Base-by-base conservation (phyloP, 2,329 filamentous ascomycete species). In the Amphichorda felina region DNA sequence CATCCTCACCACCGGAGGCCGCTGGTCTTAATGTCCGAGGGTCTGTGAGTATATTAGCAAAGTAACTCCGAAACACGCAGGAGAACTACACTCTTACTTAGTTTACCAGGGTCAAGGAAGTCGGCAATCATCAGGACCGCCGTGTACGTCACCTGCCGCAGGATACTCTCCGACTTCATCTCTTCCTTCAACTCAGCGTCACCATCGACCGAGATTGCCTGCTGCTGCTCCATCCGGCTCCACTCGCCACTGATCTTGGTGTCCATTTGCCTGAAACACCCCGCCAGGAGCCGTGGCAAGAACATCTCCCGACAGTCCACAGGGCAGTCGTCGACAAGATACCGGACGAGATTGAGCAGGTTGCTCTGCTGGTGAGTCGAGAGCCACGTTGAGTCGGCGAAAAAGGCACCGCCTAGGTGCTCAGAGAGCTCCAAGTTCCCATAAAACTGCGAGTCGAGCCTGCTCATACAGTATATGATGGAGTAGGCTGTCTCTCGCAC, bases 121-220 rank as follows among this genome's bases (percentile, higher is more conserved):
- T 86, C 83, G 7, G 86, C 85, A 42, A 95, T 82, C 70, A 96
- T 86, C 47, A 91, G 79, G 21, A 95, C 86, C 2, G 88, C 85
- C 4, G 86, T 86, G 56, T 93, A 91, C 0, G 89, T 95, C 34
- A 96, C 70, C 54, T 95, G 87, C 15, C 91, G 77, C 31, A 98
- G 64, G 21, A 98, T 93, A 50, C 89, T 96, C 56, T 98, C 91
- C 6, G 85, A 80, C 59, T 95, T 94, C 91, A 98, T 98, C 61
- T 98, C 91, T 45, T 95, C 87, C 2, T 83, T 84, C 36, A 98
- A 63, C 40, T 51, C 57, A n/a, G 84, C 83, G 37, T 88, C 85
- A 15, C 79, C 79, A 4, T 79, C 79, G 2, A 79, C 71, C 29
- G 72, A 70, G 10, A 76, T 63, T 15, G 62, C 64, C 45, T 82